These are phyloP conservation scores for Vitis hybrid DNA, from an alignment of 177 flowering plant species.

Conservation along the genomic window DNA sequence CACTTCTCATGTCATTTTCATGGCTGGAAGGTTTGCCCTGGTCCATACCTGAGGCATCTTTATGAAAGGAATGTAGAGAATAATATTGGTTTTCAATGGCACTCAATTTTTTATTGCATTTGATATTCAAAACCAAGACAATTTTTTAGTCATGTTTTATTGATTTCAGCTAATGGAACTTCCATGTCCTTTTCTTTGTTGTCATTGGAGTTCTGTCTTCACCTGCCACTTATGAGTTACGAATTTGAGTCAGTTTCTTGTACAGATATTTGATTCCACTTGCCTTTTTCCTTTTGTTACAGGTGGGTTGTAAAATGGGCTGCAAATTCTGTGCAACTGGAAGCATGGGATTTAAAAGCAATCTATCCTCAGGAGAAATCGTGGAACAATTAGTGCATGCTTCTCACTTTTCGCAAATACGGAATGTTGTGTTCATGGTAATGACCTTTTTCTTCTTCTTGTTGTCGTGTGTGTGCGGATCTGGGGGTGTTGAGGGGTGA, in stretches of 20 bases:
- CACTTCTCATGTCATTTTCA: background rate
- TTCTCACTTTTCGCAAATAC: slow-evolving; percentile 62
- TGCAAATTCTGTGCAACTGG: slow-evolving; percentile 99
- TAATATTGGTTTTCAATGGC: background rate
- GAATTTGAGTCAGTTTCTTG: too few relatives aligned
- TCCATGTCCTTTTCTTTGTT: background rate
- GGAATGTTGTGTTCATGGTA: slow-evolving; percentile 98
- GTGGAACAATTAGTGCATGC: slow-evolving; percentile 95
- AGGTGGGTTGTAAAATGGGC: slow-evolving; percentile 99
- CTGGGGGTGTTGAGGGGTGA: too few relatives aligned
- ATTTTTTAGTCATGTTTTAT: background rate
- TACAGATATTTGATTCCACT: background rate
- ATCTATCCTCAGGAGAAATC: slow-evolving; percentile 89
- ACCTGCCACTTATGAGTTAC: too few relatives aligned
- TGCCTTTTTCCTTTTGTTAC: slow-evolving; percentile 3
- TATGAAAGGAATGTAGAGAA: background rate
- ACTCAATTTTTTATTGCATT: background rate
- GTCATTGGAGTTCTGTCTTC: too few relatives aligned
- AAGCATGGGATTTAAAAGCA: slow-evolving; percentile 89
- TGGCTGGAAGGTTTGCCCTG: too few relatives aligned
- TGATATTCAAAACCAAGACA: too few relatives aligned
- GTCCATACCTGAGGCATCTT: background rate
- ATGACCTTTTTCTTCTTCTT: background rate
- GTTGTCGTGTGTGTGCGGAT: background rate
- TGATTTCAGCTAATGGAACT: background rate